Conservation (phyloP, 805 yeast genomes). For the Vanderwaltozyma polyspora region DNA sequence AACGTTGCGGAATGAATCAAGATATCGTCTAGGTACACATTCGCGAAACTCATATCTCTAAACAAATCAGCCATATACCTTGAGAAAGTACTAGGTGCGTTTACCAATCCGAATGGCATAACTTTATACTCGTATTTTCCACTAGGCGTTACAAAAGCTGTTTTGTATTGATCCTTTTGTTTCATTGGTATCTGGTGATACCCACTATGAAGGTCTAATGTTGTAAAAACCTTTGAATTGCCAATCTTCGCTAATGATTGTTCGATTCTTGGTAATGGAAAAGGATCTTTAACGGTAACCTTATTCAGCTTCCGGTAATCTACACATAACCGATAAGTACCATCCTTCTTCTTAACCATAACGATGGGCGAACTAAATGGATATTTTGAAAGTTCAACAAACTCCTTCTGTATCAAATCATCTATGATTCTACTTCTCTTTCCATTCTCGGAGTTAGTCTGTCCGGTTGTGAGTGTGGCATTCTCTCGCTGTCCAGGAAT, state of each 20-base stretch:
- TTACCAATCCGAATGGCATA: constrained; percentile 12
- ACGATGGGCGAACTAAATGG: constrained; percentile 10
- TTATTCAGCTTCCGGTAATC: constrained; percentile 6
- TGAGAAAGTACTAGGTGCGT: constrained; percentile 12
- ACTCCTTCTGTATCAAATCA: constrained; percentile 5
- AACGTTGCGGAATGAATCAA: constrained; percentile 3
- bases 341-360: constrained; percentile 9
- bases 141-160: constrained; percentile 7
- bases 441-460: constrained; percentile 7
- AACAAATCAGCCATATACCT: constrained; percentile 12
- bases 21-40: constrained; percentile 11
- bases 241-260: constrained; percentile 2
- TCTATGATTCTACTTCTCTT: constrained; percentile 1
- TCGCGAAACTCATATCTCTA: constrained; percentile 5
- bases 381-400: constrained; percentile 5
- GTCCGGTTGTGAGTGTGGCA: constrained; percentile 8
- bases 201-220: constrained; percentile 6
- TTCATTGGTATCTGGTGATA: constrained; percentile 9
- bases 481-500: constrained; percentile 1
- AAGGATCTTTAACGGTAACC: constrained; percentile 6
- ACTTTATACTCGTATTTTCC: constrained; percentile 10
- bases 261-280: constrained; percentile 5
- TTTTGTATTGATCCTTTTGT: constrained; percentile 3
- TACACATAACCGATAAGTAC: constrained; percentile 4
- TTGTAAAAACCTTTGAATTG: constrained; percentile 3